Evolutionary conservation across 805 yeast species (phyloP), one percentile per base, ranked within the genome.

Genomic region (Pichia nanzhaoensis): DNA sequence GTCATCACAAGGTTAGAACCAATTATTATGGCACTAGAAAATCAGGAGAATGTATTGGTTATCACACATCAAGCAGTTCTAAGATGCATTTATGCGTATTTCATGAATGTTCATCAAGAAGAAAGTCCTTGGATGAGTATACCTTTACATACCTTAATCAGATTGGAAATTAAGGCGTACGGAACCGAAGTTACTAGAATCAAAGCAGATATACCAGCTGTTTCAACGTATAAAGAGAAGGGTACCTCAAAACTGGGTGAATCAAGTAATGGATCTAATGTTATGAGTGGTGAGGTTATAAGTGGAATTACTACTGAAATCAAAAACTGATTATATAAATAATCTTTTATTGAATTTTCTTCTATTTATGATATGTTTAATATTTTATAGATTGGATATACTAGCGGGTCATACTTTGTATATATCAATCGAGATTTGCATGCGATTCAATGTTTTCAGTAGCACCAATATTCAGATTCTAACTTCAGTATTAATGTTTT

Each of bases 61-160:
- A 93, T 93, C 36, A 93, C 99, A 3, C 99, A 93, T 64, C 99
- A 93, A 66, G 98, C 98, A 0, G 98, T 93, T 10, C 71, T 93
- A 53, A 77, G 99, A 57, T 93, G 99, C 61, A 82, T 93, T 42
- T 93, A 93, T 65, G 98, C 99, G 7, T 93, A 93, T 65, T 93
- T 90, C 61, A 93, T 93, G 98, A 91, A 93, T 61, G 95, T 93
- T 17, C 96, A 97, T 4, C 98, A 91, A 63, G 96, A 91, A 56
- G 91, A 88, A 63, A 78, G 90, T 47, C 99, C 99, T 5, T 93
- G 99, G 99, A 89, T 93, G 96, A 87, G 95, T 34, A 95, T 93
- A 48, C 99, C 99, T 5, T 70, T 93, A 56, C 99, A 93, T 61
- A 93, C 99, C 0, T 69, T 93, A 61, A 93, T 93, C 57, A 84